Evolutionary conservation across 306 rosid genomes (phyloP), one percentile per base, ranked within the genome.

Genomic region (Lathyrus sativus): DNA sequence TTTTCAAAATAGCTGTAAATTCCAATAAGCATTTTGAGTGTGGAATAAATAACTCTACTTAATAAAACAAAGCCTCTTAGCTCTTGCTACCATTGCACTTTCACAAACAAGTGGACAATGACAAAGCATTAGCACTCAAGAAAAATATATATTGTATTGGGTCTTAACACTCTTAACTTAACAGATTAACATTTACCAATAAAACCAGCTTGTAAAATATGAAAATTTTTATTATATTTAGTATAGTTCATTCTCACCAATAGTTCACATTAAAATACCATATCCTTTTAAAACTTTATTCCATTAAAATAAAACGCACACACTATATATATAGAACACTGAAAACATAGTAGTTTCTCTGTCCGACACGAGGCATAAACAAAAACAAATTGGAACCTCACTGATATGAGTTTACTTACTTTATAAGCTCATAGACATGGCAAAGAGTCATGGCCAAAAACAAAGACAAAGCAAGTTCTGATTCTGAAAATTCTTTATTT

Each of bases 401-500:
- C 29, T 26, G 7, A 79, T 73, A 73, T 31, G 64, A 50, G 28
- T 50, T 50, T 4, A 50, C 12, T 41, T 67, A 48, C 41, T 61
- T 66, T 67, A 70, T 50, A 74, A 79, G 61, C 70, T 74, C 74
- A 78, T 54, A 38, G 62, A 75, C 26, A 68, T 48, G 19, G 35
- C 50, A 58, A 69, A 22, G 50, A 48, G 69, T 50, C 24, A 74
- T 77, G 73, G 84, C 83, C 26, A 68, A 70, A 65, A 76, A 68
- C 56, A 68, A 31, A 75, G 76, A 78, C 6, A 81, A 85, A 78
- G 60, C 56, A 49, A 49, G 56, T 49, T 49, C 37, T 33, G 50
- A 18, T 67, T 75, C 78, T 70, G 75, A 66, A 80, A 62, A 33
- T 72, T 79, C 81, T 75, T 74, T 71, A 75, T 74, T 61, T 67